Evolutionary conservation across 2,329 filamentous ascomycete species (phyloP).

Genomic region (Beauveria bassiana): DNA sequence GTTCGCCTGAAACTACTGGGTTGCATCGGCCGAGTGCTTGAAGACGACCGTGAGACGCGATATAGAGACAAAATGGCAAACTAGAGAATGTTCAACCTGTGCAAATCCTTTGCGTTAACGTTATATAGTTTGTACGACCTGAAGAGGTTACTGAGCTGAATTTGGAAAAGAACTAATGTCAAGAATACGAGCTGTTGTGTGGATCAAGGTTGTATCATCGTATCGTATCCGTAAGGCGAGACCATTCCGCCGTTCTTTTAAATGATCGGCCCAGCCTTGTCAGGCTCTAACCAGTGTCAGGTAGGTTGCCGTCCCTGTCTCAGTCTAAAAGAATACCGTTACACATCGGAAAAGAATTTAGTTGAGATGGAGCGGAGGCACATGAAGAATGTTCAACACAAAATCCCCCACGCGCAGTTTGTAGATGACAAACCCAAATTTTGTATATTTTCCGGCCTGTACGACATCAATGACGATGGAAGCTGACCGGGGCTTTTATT

Average conservation of each 20-base stretch:
- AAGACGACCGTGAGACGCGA: not conserved
- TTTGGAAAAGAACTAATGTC: not conserved
- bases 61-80: not conserved
- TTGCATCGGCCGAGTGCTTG: not conserved
- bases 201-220: conserved; percentile 3
- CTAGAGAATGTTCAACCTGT: not conserved
- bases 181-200: not conserved
- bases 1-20: not conserved
- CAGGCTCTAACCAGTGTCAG: too few species aligned
- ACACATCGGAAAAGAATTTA: not conserved
- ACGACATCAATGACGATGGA: not conserved
- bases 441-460: not conserved
- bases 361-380: not conserved
- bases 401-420: not conserved
- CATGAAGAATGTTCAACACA: not conserved
- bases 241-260: not conserved
- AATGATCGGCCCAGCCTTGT: not conserved
- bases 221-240: not conserved
- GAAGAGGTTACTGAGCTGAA: not conserved
- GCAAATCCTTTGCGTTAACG: not conserved
- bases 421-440: not conserved
- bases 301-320: not conserved
- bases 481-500: not conserved
- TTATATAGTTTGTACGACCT: not conserved
- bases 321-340: not conserved